These are phyloP conservation scores for Apiospora phragmitis DNA, from an alignment of 2,329 filamentous ascomycete species.

Conservation along the genomic window DNA sequence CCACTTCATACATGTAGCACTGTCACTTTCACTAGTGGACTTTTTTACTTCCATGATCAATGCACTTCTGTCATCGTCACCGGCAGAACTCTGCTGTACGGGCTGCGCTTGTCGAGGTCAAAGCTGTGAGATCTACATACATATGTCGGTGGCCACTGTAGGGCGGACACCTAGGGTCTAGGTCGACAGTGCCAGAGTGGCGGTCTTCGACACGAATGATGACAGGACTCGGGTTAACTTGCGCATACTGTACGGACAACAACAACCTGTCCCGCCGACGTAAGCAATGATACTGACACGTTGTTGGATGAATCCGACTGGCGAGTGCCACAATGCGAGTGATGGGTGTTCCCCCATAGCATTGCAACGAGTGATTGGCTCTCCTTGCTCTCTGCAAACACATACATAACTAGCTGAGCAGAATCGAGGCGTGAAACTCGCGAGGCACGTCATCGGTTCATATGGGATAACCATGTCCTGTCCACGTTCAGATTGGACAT, in stretches of 20 bases:
- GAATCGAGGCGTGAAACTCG: neutral
- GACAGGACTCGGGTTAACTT: neutral
- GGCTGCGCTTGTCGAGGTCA: neutral
- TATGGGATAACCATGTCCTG: neutral
- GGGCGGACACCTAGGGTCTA: neutral
- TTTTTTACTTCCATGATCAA: neutral
- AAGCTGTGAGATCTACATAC: constrained; percentile 7
- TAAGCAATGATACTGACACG: constrained; percentile 7
- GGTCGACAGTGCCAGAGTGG: constrained; percentile 1
- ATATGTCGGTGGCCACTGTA: constrained; percentile 5
- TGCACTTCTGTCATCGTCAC: neutral
- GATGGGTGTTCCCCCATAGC: constrained; percentile 1
- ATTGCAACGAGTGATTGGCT: neutral
- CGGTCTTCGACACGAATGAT: neutral
- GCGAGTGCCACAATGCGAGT: constrained; percentile 7
- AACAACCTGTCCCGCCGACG: neutral
- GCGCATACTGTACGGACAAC: neutral
- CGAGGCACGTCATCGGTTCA: neutral
- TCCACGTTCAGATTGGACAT: neutral
- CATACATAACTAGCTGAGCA: neutral
- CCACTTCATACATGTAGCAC: neutral
- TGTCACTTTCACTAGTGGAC: neutral
- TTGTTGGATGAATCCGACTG: neutral
- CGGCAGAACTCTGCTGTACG: neutral
- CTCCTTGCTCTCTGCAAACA: neutral